Conservation (phyloP, 352 stramenopile species). For the Blastocystis sp. region DNA sequence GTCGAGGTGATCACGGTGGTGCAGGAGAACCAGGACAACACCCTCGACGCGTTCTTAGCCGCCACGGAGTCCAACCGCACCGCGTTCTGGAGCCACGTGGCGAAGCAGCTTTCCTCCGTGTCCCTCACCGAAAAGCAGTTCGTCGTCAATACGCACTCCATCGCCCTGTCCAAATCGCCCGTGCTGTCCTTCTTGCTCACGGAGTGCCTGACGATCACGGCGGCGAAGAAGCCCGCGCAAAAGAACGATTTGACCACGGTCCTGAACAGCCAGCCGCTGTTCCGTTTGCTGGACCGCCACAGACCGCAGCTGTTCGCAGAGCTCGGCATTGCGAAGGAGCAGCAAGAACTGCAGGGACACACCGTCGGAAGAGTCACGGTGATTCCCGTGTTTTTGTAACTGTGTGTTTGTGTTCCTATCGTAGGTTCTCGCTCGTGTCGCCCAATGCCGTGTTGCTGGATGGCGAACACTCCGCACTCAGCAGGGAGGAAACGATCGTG, state of each 20-base stretch:
- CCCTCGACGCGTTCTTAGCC: conserved; percentile 17
- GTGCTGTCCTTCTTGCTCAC: conserved; percentile 40
- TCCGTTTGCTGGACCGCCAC: neutral
- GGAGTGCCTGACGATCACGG: conserved; percentile 27
- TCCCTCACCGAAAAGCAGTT: conserved; percentile 44
- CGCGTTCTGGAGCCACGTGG: neutral
- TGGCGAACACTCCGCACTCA: neutral
- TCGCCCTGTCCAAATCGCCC: conserved; percentile 18
- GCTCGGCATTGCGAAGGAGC: neutral
- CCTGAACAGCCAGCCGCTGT: neutral
- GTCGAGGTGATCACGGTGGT: conserved; percentile 55
- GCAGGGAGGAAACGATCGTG: conserved; percentile 9
- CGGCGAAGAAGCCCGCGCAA: conserved; percentile 16
- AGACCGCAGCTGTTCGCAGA: conserved; percentile 28
- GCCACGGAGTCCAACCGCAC: neutral
- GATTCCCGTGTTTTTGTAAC: conserved; percentile 47
- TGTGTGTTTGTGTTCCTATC: neutral
- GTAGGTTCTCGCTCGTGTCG: conserved; percentile 28
- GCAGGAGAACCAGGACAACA: conserved; percentile 30
- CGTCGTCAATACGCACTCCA: conserved; percentile 7
- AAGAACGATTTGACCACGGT: conserved; percentile 14
- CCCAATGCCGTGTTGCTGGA: conserved; percentile 36
- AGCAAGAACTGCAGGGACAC: neutral
- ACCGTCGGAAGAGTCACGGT: conserved; percentile 27
- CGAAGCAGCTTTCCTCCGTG: conserved; percentile 15